phyloP scores from a whole-genome alignment of 495 filamentous ascomycete genomes.

The Pseudomonodictys pantanalensis region DNA sequence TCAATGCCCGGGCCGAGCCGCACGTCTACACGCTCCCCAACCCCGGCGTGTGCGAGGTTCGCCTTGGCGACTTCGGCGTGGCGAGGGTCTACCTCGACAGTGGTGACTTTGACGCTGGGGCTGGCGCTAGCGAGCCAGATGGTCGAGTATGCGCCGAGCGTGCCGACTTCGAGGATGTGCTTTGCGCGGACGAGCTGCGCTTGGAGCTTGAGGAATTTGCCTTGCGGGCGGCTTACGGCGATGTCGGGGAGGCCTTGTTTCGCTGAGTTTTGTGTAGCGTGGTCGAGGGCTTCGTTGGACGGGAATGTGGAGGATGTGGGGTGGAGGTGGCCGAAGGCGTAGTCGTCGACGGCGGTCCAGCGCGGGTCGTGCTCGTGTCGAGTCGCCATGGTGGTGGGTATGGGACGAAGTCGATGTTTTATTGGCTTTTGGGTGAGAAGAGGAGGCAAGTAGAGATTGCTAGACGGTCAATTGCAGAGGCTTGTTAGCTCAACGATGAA shows the following conservation, averaged over 20 bases:
- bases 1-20: slow-evolving; percentile 36
- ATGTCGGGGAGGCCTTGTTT: slow-evolving; percentile 36
- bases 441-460: too few relatives aligned
- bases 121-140: slow-evolving; percentile 36
- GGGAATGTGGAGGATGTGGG: slow-evolving; percentile 10
- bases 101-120: slow-evolving; percentile 32
- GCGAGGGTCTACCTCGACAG: slow-evolving; percentile 34
- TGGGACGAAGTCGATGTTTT: too few relatives aligned
- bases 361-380: slow-evolving; percentile 15
- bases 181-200: slow-evolving; percentile 30
- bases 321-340: slow-evolving; percentile 29
- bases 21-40: slow-evolving; percentile 38
- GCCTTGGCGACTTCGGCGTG: slow-evolving; percentile 36
- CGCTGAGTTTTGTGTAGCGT: slow-evolving; percentile 24
- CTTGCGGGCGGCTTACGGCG: slow-evolving; percentile 35
- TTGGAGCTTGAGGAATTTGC: slow-evolving; percentile 36
- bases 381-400: too few relatives aligned
- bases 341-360: slow-evolving; percentile 32
- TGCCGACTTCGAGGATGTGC: slow-evolving; percentile 40
- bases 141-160: slow-evolving; percentile 39
- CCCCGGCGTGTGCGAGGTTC: slow-evolving; percentile 35
- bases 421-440: too few relatives aligned
- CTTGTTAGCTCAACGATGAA: too few relatives aligned
- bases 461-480: too few relatives aligned
- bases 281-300: slow-evolving; percentile 15